Base-by-base conservation (phyloP, 345 rosid genomes). In the Populus simonii region DNA sequence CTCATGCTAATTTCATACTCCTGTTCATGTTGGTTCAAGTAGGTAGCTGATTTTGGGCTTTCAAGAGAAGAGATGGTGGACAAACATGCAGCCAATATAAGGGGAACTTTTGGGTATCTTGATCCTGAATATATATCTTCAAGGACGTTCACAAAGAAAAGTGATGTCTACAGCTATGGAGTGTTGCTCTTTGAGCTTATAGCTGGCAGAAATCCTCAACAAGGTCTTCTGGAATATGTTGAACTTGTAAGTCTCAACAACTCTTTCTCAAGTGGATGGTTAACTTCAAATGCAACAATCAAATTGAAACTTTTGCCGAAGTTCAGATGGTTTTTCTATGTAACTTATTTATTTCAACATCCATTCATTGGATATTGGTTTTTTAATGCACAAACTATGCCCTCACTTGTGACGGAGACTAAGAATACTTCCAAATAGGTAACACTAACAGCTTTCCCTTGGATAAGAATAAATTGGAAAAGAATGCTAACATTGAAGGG, bases 11-110 rank as follows among this genome's bases (percentile, higher is more conserved):
- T 35, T 31, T 36, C 23, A 36, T 74, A 6, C 49, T 16, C 39
- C 36, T 74, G 57, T 63, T 61, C 55, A 45, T 71, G 49, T 57
- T 61, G 83, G 69, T 76, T 71, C 43, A 66, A 79, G 71, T 72
- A 96, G 99, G 98, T 96, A 22, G 96, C 99, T 80, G 99, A 96
- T 85, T 94, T 96, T 81, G 99, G 99, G 41, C 97, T 96, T 65
- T 96, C 99, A 68, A 91, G 98, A 84, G 99, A 93, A 88, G 99
- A 94, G 85, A 89, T 88, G 93, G 92, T 89, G 29, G 90, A 92
- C 74, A 87, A 83, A 73, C 90, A 92, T 57, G 94, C 90, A 7
- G 99, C 91, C 36, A 90, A 94, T 73, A 71, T 96, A 68, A 82
- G 93, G 59, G 99, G 99, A 82, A 96, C 99, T 17, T 92, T 92